phyloP scores from a whole-genome alignment of 1,284 basidiomycete species.

The Pseudozyma hubeiensis region DNA sequence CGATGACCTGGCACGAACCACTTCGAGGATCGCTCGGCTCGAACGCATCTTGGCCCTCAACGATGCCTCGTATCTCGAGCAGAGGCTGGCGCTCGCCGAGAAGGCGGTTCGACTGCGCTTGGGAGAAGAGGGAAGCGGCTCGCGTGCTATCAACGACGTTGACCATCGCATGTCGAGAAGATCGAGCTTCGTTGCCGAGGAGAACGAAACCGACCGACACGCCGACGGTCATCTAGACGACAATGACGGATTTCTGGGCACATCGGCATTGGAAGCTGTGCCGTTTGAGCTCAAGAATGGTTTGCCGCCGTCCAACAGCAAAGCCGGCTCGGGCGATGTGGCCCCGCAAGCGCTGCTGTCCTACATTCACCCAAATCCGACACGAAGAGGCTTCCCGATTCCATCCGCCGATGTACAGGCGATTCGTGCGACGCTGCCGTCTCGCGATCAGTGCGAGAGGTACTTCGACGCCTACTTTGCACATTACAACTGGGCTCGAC shows the following conservation, averaged over 20 bases:
- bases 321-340: constrained; percentile 21
- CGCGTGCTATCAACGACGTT: constrained; percentile 3
- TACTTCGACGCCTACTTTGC: constrained; percentile 54
- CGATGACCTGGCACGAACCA: constrained; percentile 42
- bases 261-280: constrained; percentile 45
- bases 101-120: constrained; percentile 34
- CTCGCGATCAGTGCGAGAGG: constrained; percentile 40
- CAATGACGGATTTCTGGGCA: constrained; percentile 49
- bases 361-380: constrained; percentile 50
- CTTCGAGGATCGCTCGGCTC: constrained; percentile 36
- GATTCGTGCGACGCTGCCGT: constrained; percentile 41
- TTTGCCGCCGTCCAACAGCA: constrained; percentile 14
- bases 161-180: constrained; percentile 25
- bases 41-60: constrained; percentile 44
- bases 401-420: constrained; percentile 43
- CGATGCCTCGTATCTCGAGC: constrained; percentile 42
- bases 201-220: constrained; percentile 37
- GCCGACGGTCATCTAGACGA: constrained; percentile 46
- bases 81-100: constrained; percentile 42
- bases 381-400: constrained; percentile 46
- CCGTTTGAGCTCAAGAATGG: constrained; percentile 42
- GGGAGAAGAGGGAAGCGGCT: constrained; percentile 20
- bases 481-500: constrained; percentile 49
- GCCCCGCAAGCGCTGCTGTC: constrained; percentile 32
- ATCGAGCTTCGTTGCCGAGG: constrained; percentile 37